phyloP scores from a whole-genome alignment of 192 early-diverging fungal genomes.

The Podila epicladia region DNA sequence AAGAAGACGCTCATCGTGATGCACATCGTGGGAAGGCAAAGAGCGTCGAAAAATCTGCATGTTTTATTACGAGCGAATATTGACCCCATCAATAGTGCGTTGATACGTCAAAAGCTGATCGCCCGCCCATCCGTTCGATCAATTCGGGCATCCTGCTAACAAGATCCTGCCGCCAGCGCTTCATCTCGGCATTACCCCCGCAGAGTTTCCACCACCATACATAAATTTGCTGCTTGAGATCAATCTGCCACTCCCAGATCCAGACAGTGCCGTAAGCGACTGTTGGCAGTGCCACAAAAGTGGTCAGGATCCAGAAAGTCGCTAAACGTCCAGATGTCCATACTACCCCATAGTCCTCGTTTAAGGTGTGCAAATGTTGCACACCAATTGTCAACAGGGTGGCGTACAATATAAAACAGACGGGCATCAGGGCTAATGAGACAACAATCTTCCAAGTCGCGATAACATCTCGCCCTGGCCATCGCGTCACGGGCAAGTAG shows the following conservation, averaged over 20 bases:
- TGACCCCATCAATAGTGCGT: slow-evolving; percentile 4
- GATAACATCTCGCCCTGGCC: slow-evolving; percentile 58
- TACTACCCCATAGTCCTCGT: slow-evolving; percentile 2
- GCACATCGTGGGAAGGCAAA: too few relatives aligned
- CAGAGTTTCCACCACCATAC: slow-evolving; percentile 50
- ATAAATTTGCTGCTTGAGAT: slow-evolving; percentile 41
- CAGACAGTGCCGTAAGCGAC: slow-evolving; percentile 35
- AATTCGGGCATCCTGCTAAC: slow-evolving; percentile 14
- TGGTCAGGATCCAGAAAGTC: slow-evolving; percentile 24
- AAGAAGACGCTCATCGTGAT: too few relatives aligned
- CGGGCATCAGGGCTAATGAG: slow-evolving; percentile 36
- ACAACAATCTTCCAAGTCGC: slow-evolving; percentile 58
- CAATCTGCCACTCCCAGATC: slow-evolving; percentile 51
- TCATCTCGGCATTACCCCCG: slow-evolving; percentile 46
- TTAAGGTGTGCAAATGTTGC: not conserved
- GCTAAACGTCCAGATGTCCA: slow-evolving; percentile 26
- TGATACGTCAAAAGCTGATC: slow-evolving; percentile 29
- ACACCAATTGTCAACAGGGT: slow-evolving; percentile 23
- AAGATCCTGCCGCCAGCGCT: slow-evolving; percentile 40
- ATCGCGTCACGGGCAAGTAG: slow-evolving; percentile 55
- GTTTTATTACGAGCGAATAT: not conserved
- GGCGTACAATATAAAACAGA: slow-evolving; percentile 41
- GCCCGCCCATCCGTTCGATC: slow-evolving; percentile 30
- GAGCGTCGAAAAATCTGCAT: too few relatives aligned
- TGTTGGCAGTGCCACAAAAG: slow-evolving; percentile 28